phyloP scores from a whole-genome alignment of 2,329 filamentous ascomycete genomes.

The Ophiostoma piceae region DNA sequence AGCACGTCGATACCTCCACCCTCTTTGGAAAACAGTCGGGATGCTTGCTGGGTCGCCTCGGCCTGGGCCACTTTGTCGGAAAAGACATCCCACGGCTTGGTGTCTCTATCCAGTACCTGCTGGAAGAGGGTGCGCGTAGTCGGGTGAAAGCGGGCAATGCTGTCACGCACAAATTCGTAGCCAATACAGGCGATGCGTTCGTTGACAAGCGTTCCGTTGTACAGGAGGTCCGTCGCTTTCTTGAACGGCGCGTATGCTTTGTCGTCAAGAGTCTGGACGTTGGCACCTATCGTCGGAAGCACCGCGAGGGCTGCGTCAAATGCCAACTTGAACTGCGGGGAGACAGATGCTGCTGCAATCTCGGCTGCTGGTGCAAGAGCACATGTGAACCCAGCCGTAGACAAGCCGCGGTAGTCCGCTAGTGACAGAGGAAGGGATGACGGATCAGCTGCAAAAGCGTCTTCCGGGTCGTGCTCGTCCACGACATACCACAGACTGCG shows the following conservation, averaged over 20 bases:
- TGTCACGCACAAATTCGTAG: constrained; percentile 34
- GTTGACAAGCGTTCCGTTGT: not conserved
- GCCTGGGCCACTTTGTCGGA: not conserved
- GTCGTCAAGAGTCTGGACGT: not conserved
- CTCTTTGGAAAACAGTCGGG: not conserved
- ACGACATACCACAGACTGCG: not conserved
- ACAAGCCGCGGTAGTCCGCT: not conserved
- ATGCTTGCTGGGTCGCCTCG: not conserved
- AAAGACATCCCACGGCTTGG: constrained; percentile 43
- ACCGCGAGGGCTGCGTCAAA: not conserved
- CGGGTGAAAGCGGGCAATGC: constrained; percentile 43
- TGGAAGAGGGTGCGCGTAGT: constrained; percentile 44
- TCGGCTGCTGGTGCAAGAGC: not conserved
- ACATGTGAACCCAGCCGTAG: constrained; percentile 1
- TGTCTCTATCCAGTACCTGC: constrained; percentile 35
- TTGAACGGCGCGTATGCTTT: not conserved
- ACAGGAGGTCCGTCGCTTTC: not conserved
- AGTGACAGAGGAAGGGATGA: not conserved
- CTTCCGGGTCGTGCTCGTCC: not conserved
- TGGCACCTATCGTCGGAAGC: not conserved
- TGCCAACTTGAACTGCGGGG: not conserved
- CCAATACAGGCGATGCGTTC: constrained; percentile 37
- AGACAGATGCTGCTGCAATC: not conserved
- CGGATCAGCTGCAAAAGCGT: not conserved
- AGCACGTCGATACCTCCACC: not conserved